Conservation (phyloP, 2,329 filamentous ascomycete genomes). For the Stemphylium lycopersici region DNA sequence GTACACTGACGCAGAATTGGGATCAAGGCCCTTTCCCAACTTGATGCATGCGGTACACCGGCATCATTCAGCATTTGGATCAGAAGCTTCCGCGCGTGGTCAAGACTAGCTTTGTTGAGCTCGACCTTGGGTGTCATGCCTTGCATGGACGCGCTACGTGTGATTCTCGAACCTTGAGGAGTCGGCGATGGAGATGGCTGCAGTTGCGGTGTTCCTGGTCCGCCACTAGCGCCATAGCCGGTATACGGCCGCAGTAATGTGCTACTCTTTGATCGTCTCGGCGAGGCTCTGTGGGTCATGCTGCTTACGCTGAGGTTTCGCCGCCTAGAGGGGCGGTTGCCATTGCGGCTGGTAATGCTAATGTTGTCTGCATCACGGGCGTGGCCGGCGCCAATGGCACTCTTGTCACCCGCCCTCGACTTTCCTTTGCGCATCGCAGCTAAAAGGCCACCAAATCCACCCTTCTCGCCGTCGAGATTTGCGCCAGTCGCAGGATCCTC, state of each 20-base stretch:
- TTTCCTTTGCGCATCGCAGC: slow-evolving; percentile 77
- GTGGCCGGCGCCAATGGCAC: slow-evolving; percentile 64
- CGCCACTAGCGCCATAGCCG: slow-evolving; percentile 44
- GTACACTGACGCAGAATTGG: slow-evolving; percentile 90
- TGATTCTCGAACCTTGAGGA: slow-evolving; percentile 49
- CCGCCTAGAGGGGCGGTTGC: slow-evolving; percentile 69
- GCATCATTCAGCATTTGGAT: slow-evolving; percentile 82
- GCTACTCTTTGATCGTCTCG: slow-evolving; percentile 66
- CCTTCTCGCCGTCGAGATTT: slow-evolving; percentile 73
- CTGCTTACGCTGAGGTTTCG: slow-evolving; percentile 87
- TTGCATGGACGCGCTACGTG: slow-evolving; percentile 83
- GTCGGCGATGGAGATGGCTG: slow-evolving; percentile 36
- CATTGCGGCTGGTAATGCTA: slow-evolving; percentile 69
- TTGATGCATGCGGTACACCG: slow-evolving; percentile 71
- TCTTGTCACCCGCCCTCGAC: slow-evolving; percentile 74
- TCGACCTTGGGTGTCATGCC: slow-evolving; percentile 79
- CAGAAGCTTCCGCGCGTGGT: slow-evolving; percentile 85
- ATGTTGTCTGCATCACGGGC: slow-evolving; percentile 68
- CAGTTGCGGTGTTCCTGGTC: slow-evolving; percentile 27
- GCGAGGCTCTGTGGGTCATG: slow-evolving; percentile 73
- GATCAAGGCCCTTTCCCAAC: slow-evolving; percentile 89
- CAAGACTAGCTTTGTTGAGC: slow-evolving; percentile 83
- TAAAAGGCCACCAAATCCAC: slow-evolving; percentile 74
- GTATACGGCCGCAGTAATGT: slow-evolving; percentile 58
- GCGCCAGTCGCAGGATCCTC: slow-evolving; percentile 65